Evolutionary conservation across 306 rosid genomes (phyloP).

Genomic region (Benincasa hispida): DNA sequence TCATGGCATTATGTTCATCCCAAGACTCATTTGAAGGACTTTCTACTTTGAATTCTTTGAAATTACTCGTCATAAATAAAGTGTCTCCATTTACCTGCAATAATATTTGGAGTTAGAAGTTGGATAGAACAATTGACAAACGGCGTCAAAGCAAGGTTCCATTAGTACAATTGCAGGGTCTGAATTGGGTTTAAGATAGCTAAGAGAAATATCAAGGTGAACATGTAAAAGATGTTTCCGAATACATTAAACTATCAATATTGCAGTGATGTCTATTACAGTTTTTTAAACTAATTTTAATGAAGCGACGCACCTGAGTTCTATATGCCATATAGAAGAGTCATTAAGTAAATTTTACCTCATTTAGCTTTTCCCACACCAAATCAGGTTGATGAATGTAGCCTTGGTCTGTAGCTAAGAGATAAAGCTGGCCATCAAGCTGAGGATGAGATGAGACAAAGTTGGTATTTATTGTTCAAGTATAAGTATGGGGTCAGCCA

Average conservation of each 20-base stretch:
- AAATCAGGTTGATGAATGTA: constrained; percentile 91
- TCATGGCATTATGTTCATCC: constrained; percentile 69
- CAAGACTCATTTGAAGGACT: constrained; percentile 47
- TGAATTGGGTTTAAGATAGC: not conserved
- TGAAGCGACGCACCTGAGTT: not conserved
- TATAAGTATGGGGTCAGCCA: constrained; percentile 1
- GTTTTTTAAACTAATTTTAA: not conserved
- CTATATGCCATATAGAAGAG: not conserved
- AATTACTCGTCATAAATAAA: constrained; percentile 78
- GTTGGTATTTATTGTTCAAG: constrained; percentile 7
- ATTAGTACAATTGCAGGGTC: not conserved
- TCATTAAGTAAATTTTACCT: constrained; percentile 33
- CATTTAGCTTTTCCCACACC: constrained; percentile 97
- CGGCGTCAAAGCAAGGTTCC: not conserved
- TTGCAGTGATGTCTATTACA: too few relatives aligned
- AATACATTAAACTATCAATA: not conserved
- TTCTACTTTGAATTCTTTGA: constrained; percentile 86
- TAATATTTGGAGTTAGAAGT: not conserved
- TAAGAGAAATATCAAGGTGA: not conserved
- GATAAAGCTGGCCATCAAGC: constrained; percentile 77
- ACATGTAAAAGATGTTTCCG: not conserved
- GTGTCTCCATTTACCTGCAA: constrained; percentile 94
- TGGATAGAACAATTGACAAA: not conserved
- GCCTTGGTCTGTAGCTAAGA: constrained; percentile 98
- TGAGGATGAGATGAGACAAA: constrained; percentile 19